Evolutionary conservation across 805 yeast genomes (phyloP), one percentile per base, ranked within the genome.

Genomic region (Metschnikowia borealis): DNA sequence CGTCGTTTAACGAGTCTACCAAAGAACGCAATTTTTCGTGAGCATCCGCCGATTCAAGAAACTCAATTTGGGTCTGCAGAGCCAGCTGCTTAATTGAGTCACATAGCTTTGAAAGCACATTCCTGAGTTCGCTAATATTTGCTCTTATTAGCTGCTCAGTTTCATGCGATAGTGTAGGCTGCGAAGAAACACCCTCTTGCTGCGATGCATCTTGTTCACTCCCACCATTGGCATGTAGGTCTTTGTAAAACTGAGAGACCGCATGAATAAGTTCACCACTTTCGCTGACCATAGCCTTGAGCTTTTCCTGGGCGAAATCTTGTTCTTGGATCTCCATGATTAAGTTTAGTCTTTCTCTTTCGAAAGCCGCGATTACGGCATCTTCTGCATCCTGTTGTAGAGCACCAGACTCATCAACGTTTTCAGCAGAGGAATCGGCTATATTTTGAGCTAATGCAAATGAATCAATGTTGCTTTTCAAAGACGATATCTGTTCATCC

Each of bases 261-360:
- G 67, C 64, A 8, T 58, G 62, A 7, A 71, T 56, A 31, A 71
- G 65, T 17, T 66, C 72, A 38, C 64, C 61, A 51, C 70, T 67
- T 48, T 69, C 74, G 31, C 52, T 56, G 3, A 70, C 57, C 43
- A 73, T 53, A 36, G 68, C 75, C 17, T 48, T 36, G n/a, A 73
- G 51, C 51, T 69, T 67, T 6, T 58, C 66, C 5, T 63, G 45
- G 3, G 69, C 48, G 44, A 57, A 69, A 40, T 71, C 74, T 44
- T 71, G 75, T 38, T 63, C 59, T 53, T 73, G 77, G n/a, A 73
- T 53, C n/a, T 64, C 69, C 72, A 68, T 66, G 0, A 71, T 62
- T 29, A 70, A 54, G 7, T 56, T 58, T 6, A 70, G 48, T 37
- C 77, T 53, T 38, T 62, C 61, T 38, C 56, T 50, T 50, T 71